Evolutionary conservation across 345 rosid species (phyloP).

Genomic region (Dipteronia dyeriana): DNA sequence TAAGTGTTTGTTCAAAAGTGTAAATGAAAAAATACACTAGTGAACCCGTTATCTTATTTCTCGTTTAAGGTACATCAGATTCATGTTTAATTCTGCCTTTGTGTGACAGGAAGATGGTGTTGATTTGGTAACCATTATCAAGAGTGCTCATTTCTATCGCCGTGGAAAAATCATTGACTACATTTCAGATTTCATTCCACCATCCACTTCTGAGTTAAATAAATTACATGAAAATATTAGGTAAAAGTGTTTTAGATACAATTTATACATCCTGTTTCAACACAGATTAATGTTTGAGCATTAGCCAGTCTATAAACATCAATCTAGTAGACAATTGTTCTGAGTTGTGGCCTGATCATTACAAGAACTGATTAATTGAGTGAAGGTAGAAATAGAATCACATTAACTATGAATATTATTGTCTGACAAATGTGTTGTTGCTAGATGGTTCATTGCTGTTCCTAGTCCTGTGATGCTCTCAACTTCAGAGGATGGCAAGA

Average conservation of each 20-base stretch:
- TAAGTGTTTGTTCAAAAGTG: too few species aligned
- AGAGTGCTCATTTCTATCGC: slow-evolving; percentile 61
- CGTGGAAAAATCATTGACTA: slow-evolving; percentile 46
- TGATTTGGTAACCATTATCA: slow-evolving; percentile 50
- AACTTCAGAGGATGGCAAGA: slow-evolving; percentile 49
- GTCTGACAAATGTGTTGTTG: background rate
- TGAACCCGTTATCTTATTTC: background rate
- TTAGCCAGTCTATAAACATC: too few species aligned
- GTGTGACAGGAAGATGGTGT: slow-evolving; percentile 17
- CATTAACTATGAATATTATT: background rate
- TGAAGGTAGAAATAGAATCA: too few species aligned
- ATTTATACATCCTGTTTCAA: too few species aligned
- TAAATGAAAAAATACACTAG: too few species aligned
- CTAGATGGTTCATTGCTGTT: slow-evolving; percentile 11
- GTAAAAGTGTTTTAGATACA: slow-evolving; percentile 17
- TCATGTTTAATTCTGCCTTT: too few species aligned
- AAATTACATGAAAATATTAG: slow-evolving; percentile 18
- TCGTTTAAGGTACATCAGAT: background rate
- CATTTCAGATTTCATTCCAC: slow-evolving; percentile 57
- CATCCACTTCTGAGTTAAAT: slow-evolving; percentile 53
- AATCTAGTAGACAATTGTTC: too few species aligned
- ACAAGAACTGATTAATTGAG: too few species aligned
- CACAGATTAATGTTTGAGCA: too few species aligned
- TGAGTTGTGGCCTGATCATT: too few species aligned
- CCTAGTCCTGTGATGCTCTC: slow-evolving; percentile 43